phyloP scores from a whole-genome alignment of 768 basidiomycete species.

The Plicaturopsis crispa region DNA sequence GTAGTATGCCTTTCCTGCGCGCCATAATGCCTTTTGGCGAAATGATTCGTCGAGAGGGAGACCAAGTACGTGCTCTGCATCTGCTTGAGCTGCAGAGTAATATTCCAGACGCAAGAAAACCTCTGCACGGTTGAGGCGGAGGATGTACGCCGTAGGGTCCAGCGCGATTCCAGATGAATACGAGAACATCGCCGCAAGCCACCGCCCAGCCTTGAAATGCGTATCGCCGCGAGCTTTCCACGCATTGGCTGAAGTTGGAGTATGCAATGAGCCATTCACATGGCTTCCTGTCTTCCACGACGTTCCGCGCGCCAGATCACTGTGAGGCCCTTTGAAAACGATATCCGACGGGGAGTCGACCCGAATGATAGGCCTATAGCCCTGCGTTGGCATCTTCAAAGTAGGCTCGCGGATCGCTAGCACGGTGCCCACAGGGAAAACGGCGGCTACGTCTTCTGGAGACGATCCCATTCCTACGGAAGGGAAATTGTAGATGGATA shows the following conservation, averaged over 20 bases:
- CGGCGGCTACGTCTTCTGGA: constrained; percentile 14
- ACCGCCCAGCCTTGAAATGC: constrained; percentile 12
- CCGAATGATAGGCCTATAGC: constrained; percentile 11
- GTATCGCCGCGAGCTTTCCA: constrained; percentile 18
- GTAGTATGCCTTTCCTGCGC: constrained; percentile 17
- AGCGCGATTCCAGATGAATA: constrained; percentile 16
- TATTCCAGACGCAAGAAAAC: constrained; percentile 15
- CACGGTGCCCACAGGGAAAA: constrained; percentile 19
- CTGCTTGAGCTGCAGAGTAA: constrained; percentile 15
- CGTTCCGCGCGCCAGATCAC: constrained; percentile 6
- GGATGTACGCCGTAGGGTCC: constrained; percentile 9
- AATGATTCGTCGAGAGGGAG: background rate
- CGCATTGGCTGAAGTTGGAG: constrained; percentile 3
- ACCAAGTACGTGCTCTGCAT: constrained; percentile 13
- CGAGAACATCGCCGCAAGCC: constrained; percentile 17
- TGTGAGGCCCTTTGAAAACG: constrained; percentile 9
- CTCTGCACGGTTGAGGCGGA: constrained; percentile 21
- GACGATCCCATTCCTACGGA: too few species aligned
- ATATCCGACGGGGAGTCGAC: constrained; percentile 24
- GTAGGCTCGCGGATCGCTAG: constrained; percentile 24
- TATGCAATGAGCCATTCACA: background rate
- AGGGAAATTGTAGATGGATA: constrained; percentile 21
- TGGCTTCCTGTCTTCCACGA: background rate
- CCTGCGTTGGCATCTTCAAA: constrained; percentile 11
- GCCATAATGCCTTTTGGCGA: constrained; percentile 15